These are phyloP conservation scores for Austropuccinia psidii DNA, from an alignment of 1,284 basidiomycete genomes.

Conservation along the genomic window DNA sequence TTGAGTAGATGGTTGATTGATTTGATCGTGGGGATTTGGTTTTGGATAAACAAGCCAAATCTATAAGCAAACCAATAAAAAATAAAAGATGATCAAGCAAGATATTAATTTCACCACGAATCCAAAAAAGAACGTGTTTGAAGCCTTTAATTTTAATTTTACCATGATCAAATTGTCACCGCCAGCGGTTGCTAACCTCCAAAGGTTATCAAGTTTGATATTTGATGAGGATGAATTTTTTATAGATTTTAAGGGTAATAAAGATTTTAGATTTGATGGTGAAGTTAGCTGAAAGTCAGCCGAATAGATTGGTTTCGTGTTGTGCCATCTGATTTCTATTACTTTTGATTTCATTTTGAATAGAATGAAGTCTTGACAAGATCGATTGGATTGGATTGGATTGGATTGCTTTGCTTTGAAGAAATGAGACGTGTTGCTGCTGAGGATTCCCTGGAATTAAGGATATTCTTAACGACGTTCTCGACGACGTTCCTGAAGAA, in stretches of 20 bases:
- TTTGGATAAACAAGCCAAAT: slow-evolving; percentile 92
- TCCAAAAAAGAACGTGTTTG: neutral
- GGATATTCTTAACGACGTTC: no score
- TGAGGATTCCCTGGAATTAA: no score
- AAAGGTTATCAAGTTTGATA: slow-evolving; percentile 53
- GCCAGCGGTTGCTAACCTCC: slow-evolving; percentile 86
- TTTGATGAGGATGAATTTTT: slow-evolving; percentile 34
- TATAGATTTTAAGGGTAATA: slow-evolving; percentile 47
- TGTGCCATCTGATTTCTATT: slow-evolving; percentile 88
- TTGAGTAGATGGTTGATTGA: slow-evolving; percentile 1
- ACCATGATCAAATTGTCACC: slow-evolving; percentile 96
- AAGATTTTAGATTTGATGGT: slow-evolving; percentile 49
- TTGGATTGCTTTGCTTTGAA: no score
- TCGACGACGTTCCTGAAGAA: no score
- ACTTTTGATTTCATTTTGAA: slow-evolving; percentile 67
- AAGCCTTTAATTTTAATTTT: slow-evolving; percentile 22
- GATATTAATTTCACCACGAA: neutral
- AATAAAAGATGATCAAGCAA: slow-evolving; percentile 29
- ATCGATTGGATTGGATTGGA: no score
- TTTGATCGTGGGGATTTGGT: slow-evolving; percentile 50
- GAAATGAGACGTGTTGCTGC: no score
- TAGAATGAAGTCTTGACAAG: no score
- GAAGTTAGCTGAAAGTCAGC: slow-evolving; percentile 81
- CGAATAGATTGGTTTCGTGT: slow-evolving; percentile 75
- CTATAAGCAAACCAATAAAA: slow-evolving; percentile 54